Conservation (phyloP, 2,329 filamentous ascomycete genomes). For the Epichloe hybrida region DNA sequence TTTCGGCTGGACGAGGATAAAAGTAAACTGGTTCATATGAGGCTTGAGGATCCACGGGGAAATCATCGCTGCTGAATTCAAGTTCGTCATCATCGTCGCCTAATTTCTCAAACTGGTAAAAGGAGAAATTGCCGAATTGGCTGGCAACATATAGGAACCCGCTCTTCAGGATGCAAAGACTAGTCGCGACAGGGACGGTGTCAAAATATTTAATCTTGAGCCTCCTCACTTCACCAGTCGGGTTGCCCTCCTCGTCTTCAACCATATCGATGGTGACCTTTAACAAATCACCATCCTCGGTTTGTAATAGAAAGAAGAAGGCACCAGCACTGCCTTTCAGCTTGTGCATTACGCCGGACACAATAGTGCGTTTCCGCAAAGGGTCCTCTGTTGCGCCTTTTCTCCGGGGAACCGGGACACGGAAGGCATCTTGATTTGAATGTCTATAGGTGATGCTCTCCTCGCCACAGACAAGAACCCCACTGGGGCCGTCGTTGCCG, state of each 20-base stretch:
- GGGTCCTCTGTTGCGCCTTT: slow-evolving; percentile 85
- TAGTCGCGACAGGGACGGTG: slow-evolving; percentile 78
- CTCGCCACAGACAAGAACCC: slow-evolving; percentile 86
- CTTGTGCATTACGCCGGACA: slow-evolving; percentile 93
- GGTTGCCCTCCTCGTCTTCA: slow-evolving; percentile 63
- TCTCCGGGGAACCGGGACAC: slow-evolving; percentile 77
- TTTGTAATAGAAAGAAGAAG: slow-evolving; percentile 94
- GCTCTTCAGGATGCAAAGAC: slow-evolving; percentile 84
- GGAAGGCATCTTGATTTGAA: slow-evolving; percentile 80
- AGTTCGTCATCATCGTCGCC: slow-evolving; percentile 88
- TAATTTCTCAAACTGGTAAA: slow-evolving; percentile 95
- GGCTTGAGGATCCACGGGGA: slow-evolving; percentile 60
- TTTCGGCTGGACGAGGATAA: slow-evolving; percentile 63
- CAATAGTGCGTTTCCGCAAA: slow-evolving; percentile 73
- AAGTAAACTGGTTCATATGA: slow-evolving; percentile 74
- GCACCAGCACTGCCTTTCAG: slow-evolving; percentile 69
- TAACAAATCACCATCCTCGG: slow-evolving; percentile 96
- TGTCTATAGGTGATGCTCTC: slow-evolving; percentile 96
- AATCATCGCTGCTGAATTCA: slow-evolving; percentile 74
- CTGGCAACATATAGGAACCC: slow-evolving; percentile 89
- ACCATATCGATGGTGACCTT: slow-evolving; percentile 90
- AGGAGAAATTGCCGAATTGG: slow-evolving; percentile 84
- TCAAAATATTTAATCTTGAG: slow-evolving; percentile 97
- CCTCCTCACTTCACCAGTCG: slow-evolving; percentile 66
- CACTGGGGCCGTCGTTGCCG: slow-evolving; percentile 83